Evolutionary conservation across 169 alveolate genomes (phyloP).

Genomic region (Plasmodium sp.): DNA sequence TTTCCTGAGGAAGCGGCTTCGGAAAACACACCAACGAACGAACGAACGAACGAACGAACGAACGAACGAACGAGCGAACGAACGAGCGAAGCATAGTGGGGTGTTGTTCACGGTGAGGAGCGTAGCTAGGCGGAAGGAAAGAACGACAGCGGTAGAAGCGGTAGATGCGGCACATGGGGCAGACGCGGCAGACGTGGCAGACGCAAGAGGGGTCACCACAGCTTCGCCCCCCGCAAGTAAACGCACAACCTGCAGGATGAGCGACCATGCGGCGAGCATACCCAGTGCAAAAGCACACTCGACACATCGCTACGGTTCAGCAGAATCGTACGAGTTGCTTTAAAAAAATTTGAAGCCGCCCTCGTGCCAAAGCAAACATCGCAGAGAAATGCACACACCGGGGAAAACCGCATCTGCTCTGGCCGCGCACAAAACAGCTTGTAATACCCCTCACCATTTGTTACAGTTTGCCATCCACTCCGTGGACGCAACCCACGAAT

Average conservation of each 20-base stretch:
- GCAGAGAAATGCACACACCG: neutral
- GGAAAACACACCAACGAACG: neutral
- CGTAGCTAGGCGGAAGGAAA: neutral
- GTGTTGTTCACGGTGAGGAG: neutral
- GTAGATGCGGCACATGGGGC: neutral
- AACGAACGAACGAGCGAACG: neutral
- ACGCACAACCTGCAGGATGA: neutral
- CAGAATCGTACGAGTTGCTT: neutral
- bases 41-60: neutral
- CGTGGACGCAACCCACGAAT: neutral
- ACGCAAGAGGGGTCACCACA: neutral
- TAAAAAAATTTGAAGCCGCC: neutral
- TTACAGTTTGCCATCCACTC: neutral
- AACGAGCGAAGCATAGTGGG: neutral
- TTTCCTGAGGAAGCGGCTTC: neutral
- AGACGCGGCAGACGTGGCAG: neutral
- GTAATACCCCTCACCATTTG: neutral
- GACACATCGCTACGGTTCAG: neutral
- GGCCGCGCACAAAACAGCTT: neutral
- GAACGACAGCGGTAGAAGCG: neutral
- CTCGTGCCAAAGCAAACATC: neutral
- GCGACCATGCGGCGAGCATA: neutral
- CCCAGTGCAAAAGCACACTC: neutral
- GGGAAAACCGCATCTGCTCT: neutral
- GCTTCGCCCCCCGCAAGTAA: neutral